These are phyloP conservation scores for Amanita pallidorosea DNA, from an alignment of 768 basidiomycete species.

Conservation along the genomic window DNA sequence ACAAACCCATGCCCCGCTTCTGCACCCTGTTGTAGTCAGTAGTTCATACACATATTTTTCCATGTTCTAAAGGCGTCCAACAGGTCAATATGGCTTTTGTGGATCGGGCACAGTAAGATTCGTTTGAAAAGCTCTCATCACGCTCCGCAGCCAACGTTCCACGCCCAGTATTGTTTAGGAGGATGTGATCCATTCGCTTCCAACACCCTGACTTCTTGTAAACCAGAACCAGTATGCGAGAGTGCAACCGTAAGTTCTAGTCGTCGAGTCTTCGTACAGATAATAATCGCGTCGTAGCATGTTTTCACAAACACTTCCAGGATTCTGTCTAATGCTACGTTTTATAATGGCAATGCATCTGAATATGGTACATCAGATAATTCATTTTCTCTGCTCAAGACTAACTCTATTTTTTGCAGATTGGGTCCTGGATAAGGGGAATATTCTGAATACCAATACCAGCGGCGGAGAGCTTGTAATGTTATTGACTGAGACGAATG, in stretches of 20 bases:
- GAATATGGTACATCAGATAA: slow-evolving; percentile 37
- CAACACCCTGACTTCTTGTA: slow-evolving; percentile 51
- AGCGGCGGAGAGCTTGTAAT: slow-evolving; percentile 57
- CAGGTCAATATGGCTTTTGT: slow-evolving; percentile 47
- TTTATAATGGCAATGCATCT: slow-evolving; percentile 66
- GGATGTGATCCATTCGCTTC: slow-evolving; percentile 82
- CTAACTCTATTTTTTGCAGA: slow-evolving; percentile 25
- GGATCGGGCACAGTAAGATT: slow-evolving; percentile 31
- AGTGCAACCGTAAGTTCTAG: slow-evolving; percentile 37
- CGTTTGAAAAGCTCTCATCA: not conserved
- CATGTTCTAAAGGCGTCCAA: not conserved
- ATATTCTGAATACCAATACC: slow-evolving; percentile 50
- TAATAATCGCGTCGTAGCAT: slow-evolving; percentile 26
- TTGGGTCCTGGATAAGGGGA: slow-evolving; percentile 63
- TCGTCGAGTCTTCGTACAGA: not conserved
- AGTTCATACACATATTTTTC: not conserved
- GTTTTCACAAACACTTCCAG: slow-evolving; percentile 56
- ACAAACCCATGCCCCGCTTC: slow-evolving; percentile 31
- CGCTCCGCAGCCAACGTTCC: not conserved
- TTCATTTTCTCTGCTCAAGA: not conserved
- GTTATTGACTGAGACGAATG: slow-evolving; percentile 56
- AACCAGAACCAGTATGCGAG: slow-evolving; percentile 63
- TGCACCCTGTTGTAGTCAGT: slow-evolving; percentile 45
- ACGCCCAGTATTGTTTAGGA: slow-evolving; percentile 61
- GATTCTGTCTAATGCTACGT: slow-evolving; percentile 52